Base-by-base conservation (phyloP, 176 grass and related monocot species). In the Thalia dealbata region DNA sequence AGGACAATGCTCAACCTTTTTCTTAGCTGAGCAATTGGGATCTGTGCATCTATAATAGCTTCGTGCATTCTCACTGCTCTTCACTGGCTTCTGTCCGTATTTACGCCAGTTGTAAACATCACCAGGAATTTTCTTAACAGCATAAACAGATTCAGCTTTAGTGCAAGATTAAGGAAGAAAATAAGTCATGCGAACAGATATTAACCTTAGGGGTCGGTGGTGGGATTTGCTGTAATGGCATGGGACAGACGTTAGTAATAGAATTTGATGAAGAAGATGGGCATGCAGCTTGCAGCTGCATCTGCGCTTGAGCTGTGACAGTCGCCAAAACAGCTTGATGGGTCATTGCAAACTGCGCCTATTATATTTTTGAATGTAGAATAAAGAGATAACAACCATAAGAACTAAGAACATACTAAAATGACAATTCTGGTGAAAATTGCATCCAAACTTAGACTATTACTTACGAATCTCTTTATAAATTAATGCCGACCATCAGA, bases 11-110 rank as follows among this genome's bases (percentile, higher is more conserved):
- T 95, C 95, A 48, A 99, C 88, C 79, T 99, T 99, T 78, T 95
- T 99, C 87, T 99, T 99, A 78, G 85, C 90, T 1, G 72, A 84
- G 76, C 95, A 99, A 83, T 60, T 84, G 45, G 85, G 81, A 64
- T 74, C 81, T 12, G 95, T 99, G 84, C 95, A 99, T 86, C 90
- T 91, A 64, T 99, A 99, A 66, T 99, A 99, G 64, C 95, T 99
- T 73, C 95, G 78, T 44, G 83, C 91, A 86, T 91, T 99, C 46
- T 99, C 95, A 70, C 95, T 99, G 68, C 90, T 93, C 85, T 99
- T 99, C 77, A 99, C 95, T 84, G 93, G 95, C 83, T 99, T 99
- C 88, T 99, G 95, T 67, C 95, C 95, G 72, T 99, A 99, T 78
- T 99, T 99, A 80, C 95, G 82, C 95, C 95, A 99, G 81, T 95